These are phyloP conservation scores for Fomitopsis palustris DNA, from an alignment of 1,284 basidiomycete genomes.

Conservation along the genomic window DNA sequence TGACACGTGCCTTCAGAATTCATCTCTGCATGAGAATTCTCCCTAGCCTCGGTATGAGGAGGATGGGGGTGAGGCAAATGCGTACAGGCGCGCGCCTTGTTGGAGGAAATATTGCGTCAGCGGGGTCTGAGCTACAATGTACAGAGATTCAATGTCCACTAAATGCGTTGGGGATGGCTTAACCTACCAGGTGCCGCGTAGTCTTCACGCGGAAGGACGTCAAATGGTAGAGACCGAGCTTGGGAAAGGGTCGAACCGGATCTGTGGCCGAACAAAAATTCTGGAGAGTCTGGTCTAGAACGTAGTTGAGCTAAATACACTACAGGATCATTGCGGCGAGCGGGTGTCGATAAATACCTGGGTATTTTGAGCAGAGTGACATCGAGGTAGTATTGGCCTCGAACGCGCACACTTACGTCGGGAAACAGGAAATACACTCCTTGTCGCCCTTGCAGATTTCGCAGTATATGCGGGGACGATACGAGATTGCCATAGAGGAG, in stretches of 20 bases:
- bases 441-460: constrained; percentile 71
- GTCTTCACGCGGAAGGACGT: constrained; percentile 65
- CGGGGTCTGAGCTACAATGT: constrained; percentile 49
- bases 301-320: background rate
- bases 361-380: constrained; percentile 75
- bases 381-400: constrained; percentile 73
- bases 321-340: background rate
- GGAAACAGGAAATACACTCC: constrained; percentile 88
- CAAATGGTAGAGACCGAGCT: constrained; percentile 69
- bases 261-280: constrained; percentile 43
- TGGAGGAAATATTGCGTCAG: constrained; percentile 69
- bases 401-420: constrained; percentile 79
- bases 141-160: constrained; percentile 10
- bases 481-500: constrained; percentile 84
- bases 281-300: constrained; percentile 48
- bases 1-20: too few relatives aligned
- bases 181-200: constrained; percentile 74
- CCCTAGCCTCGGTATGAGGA: background rate
- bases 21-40: background rate
- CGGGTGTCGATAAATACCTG: constrained; percentile 49
- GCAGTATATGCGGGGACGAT: constrained; percentile 72
- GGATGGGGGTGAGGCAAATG: constrained; percentile 36
- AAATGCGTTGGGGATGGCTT: constrained; percentile 1
- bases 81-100: constrained; percentile 76
- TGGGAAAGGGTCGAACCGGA: constrained; percentile 62